phyloP scores from a whole-genome alignment of 768 basidiomycete species.

The Rubroboletus satanas region DNA sequence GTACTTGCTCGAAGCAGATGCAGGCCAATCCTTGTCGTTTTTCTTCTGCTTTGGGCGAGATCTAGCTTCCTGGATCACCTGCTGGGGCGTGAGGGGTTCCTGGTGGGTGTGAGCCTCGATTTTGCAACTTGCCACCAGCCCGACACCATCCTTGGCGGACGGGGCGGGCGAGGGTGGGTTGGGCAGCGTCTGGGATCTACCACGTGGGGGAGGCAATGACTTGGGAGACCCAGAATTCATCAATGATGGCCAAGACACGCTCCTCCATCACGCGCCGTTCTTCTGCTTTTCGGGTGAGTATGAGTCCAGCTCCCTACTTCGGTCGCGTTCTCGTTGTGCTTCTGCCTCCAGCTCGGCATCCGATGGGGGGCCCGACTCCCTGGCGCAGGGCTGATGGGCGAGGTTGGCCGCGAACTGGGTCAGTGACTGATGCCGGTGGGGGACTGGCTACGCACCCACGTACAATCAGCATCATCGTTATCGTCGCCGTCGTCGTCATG shows the following conservation, averaged over 20 bases:
- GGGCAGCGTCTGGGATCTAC: constrained; percentile 51
- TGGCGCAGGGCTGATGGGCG: constrained; percentile 54
- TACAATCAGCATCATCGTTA: constrained; percentile 21
- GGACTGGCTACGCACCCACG: constrained; percentile 40
- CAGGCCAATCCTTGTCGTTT: constrained; percentile 56
- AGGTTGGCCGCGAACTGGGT: constrained; percentile 70
- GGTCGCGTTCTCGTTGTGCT: constrained; percentile 72
- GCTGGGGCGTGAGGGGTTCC: constrained; percentile 76
- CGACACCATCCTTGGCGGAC: constrained; percentile 55
- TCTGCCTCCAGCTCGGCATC: constrained; percentile 83
- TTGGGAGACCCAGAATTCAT: constrained; percentile 41
- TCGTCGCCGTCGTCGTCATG: constrained; percentile 37
- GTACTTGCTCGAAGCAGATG: constrained; percentile 48
- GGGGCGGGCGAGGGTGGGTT: constrained; percentile 60
- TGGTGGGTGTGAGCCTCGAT: constrained; percentile 73
- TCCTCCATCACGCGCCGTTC: constrained; percentile 69
- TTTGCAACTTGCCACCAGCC: constrained; percentile 78
- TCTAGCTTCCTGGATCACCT: constrained; percentile 73
- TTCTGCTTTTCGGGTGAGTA: constrained; percentile 66
- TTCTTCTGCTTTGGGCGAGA: constrained; percentile 55
- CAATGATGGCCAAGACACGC: constrained; percentile 63
- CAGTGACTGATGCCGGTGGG: constrained; percentile 67
- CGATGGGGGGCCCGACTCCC: constrained; percentile 45
- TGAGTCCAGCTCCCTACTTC: constrained; percentile 77
- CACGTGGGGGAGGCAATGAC: constrained; percentile 56